Evolutionary conservation across 805 yeast species (phyloP), one percentile per base, ranked within the genome.

Genomic region (Komagataella ulmi): DNA sequence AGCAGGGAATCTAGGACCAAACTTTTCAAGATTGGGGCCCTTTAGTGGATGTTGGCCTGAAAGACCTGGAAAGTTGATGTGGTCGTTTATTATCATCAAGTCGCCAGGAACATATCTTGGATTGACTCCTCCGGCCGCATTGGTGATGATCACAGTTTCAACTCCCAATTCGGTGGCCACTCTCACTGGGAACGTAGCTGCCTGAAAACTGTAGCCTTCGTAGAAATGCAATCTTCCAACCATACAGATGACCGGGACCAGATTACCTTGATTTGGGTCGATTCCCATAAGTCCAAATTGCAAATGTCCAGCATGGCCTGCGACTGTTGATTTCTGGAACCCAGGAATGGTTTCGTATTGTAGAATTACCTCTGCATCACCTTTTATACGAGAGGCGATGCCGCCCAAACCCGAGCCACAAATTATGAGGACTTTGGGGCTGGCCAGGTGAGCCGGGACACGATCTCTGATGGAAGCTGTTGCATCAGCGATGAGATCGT

Each of bases 351-450:
- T 72, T 6, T 64, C 57, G 62, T 88, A 91, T 1, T 82, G 69
- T 24, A 91, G 73, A 49, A 72, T 76, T 18, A 79, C 66, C 36
- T 71, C 66, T 30, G 23, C 23, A 3, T 70, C 63, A 3, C 69
- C 62, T 18, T 64, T 62, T 47, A 84, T 61, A 21, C 74, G 67
- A 49, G 76, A 72, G 1, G 90, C 83, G 49, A 91, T 82, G 0
- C 95, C 95, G 10, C 96, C 95, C 17, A 91, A 72, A 0, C 99
- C 99, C 3, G 97, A 86, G 6, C 99, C 99, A 67, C 97, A 90
- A 51, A 91, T 86, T 56, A 91, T 84, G 53, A 89, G 76, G 0
- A 80, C 81, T 54, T 79, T 69, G 2, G 97, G 96, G 10, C 53
- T 50, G 19, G 47, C 51, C 17, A 24, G 36, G 24, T 12, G 23